Evolutionary conservation across 305 asterid species (phyloP).

Genomic region (Vinca major): DNA sequence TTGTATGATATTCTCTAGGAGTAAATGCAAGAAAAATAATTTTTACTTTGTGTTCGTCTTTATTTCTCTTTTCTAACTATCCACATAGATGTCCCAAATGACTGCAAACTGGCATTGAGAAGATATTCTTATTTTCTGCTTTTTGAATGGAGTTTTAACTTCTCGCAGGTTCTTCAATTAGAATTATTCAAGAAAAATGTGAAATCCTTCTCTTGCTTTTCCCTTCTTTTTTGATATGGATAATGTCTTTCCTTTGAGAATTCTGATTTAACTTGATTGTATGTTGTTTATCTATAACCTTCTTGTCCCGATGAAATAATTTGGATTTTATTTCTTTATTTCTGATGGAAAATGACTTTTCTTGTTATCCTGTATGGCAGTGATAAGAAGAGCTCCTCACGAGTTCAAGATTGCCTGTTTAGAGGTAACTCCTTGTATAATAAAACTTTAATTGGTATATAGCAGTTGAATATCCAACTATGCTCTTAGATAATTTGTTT

Average conservation of each 20-base stretch:
- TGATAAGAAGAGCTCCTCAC: conserved; percentile 97
- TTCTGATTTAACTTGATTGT: not conserved
- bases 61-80: too few relatives aligned
- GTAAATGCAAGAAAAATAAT: too few relatives aligned
- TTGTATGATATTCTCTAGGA: too few relatives aligned
- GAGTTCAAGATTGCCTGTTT: conserved; percentile 98
- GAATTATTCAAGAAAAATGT: not conserved
- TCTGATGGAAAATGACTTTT: conserved; percentile 18
- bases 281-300: not conserved
- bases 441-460: not conserved
- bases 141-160: too few relatives aligned
- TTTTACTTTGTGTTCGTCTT: too few relatives aligned
- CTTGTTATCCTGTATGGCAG: conserved; percentile 35
- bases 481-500: not conserved
- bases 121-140: too few relatives aligned
- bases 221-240: not conserved
- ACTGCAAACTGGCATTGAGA: too few relatives aligned
- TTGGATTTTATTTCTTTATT: conserved; percentile 6
- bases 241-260: not conserved
- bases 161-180: too few relatives aligned
- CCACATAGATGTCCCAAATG: too few relatives aligned
- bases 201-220: not conserved
- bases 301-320: not conserved
- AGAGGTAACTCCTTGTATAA: conserved; percentile 53
- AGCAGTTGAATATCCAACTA: not conserved